phyloP scores from a whole-genome alignment of 1,284 basidiomycete species.

The Neotropicomus parvogracilis region DNA sequence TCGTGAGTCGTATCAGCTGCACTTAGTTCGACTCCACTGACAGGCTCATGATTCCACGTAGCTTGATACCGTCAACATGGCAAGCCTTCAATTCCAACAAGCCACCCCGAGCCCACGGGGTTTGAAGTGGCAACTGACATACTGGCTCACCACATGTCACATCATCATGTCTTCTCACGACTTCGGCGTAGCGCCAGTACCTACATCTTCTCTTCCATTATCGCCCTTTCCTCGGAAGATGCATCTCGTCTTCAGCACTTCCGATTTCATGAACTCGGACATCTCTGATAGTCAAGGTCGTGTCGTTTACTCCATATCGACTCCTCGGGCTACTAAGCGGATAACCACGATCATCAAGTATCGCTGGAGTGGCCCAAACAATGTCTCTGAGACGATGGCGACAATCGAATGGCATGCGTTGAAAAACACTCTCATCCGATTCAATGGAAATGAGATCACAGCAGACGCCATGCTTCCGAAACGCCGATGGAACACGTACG shows the following conservation, averaged over 20 bases:
- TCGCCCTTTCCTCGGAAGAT: slow-evolving; percentile 5
- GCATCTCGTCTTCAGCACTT: slow-evolving; percentile 25
- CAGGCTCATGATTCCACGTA: too few species aligned
- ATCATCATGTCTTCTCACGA: slow-evolving; percentile 3
- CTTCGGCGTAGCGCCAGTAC: not conserved
- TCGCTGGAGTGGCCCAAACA: slow-evolving; percentile 23
- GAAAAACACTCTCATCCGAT: slow-evolving; percentile 23
- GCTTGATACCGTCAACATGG: not conserved
- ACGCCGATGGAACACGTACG: slow-evolving; percentile 25
- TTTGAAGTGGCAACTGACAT: slow-evolving; percentile 4
- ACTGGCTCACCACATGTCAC: slow-evolving; percentile 11
- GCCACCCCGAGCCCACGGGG: not conserved
- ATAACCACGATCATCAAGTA: slow-evolving; percentile 27
- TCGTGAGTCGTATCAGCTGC: too few species aligned
- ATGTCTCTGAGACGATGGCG: slow-evolving; percentile 28
- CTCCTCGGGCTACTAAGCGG: slow-evolving; percentile 20
- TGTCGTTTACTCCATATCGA: slow-evolving; percentile 26
- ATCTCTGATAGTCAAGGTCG: slow-evolving; percentile 21
- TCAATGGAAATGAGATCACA: slow-evolving; percentile 21
- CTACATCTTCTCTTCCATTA: not conserved
- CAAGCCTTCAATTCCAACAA: not conserved
- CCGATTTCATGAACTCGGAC: slow-evolving; percentile 22
- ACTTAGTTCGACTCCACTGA: too few species aligned
- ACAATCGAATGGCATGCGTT: slow-evolving; percentile 28
- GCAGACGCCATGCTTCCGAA: slow-evolving; percentile 25